phyloP scores from a whole-genome alignment of 78 protist genomes.

The Dictyostelium citrinum region DNA sequence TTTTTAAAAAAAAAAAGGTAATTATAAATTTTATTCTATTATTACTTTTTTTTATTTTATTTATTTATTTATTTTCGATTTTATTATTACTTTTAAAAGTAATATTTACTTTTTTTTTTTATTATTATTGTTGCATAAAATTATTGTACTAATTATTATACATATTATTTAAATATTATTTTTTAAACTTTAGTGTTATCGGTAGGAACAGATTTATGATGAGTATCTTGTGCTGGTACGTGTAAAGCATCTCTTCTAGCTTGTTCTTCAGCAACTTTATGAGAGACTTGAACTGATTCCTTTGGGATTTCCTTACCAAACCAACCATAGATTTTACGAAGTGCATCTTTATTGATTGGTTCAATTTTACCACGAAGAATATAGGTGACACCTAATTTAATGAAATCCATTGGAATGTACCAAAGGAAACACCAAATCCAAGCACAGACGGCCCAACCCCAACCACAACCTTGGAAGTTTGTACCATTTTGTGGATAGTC shows the following conservation, averaged over 20 bases:
- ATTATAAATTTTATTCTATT: not conserved
- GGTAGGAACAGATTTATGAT: not conserved
- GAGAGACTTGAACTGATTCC: not conserved
- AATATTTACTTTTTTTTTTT: not conserved
- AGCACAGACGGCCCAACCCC: constrained; percentile 76
- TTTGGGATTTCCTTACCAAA: constrained; percentile 34
- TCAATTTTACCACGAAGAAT: not conserved
- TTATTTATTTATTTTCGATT: no score
- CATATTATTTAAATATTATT: no score
- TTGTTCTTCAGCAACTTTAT: not conserved
- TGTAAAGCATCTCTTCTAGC: not conserved
- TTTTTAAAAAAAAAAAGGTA: not conserved
- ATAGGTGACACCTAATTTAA: constrained; percentile 72
- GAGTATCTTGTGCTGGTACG: not conserved
- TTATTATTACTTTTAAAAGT: not conserved
- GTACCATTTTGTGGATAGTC: not conserved
- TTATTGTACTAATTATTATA: no score
- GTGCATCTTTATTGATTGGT: constrained; percentile 10
- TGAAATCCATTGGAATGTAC: constrained; percentile 86
- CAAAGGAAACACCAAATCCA: constrained; percentile 87
- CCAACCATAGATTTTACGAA: not conserved
- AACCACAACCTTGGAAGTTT: constrained; percentile 83
- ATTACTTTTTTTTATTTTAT: not conserved
- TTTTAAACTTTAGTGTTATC: not conserved
- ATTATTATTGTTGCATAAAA: not conserved